phyloP scores from a whole-genome alignment of 352 stramenopile species.

The Phytophthora sojae region DNA sequence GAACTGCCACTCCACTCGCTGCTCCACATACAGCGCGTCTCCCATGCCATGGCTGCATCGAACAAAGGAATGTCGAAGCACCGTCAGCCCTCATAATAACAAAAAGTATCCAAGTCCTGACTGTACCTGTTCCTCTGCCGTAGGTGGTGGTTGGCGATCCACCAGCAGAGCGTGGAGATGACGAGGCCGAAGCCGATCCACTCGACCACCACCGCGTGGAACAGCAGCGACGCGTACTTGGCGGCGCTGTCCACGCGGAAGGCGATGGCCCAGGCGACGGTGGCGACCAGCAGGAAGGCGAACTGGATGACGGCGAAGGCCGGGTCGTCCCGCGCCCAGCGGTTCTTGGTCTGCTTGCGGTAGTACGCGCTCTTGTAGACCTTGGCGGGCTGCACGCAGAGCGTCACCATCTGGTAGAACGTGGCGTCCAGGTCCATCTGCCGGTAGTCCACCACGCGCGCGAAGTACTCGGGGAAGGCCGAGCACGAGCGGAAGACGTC shows the following conservation, averaged over 20 bases:
- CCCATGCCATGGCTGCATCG: conserved; percentile 65
- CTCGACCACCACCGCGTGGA: conserved; percentile 84
- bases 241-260: conserved; percentile 66
- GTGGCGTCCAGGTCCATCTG: conserved; percentile 92
- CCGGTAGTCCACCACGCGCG: conserved; percentile 79
- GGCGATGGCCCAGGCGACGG: conserved; percentile 80
- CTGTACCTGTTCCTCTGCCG: conserved; percentile 62
- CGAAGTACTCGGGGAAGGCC: conserved; percentile 83
- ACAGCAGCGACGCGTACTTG: conserved; percentile 70
- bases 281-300: conserved; percentile 89
- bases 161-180: conserved; percentile 75
- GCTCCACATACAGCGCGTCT: conserved; percentile 92
- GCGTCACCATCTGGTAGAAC: conserved; percentile 91
- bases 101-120: conserved; percentile 18
- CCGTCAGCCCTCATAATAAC: background rate
- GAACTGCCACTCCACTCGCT: conserved; percentile 99
- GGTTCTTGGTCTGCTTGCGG: conserved; percentile 97
- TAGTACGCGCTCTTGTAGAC: conserved; percentile 91
- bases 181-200: conserved; percentile 82
- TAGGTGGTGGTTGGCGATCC: conserved; percentile 78
- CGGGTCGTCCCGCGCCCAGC: conserved; percentile 97
- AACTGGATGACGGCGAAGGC: conserved; percentile 97
- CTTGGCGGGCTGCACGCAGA: conserved; percentile 85
- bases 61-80: no score
- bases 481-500: conserved; percentile 82